Base-by-base conservation (phyloP, 129 eudicot species). In the Glebionis coronaria region DNA sequence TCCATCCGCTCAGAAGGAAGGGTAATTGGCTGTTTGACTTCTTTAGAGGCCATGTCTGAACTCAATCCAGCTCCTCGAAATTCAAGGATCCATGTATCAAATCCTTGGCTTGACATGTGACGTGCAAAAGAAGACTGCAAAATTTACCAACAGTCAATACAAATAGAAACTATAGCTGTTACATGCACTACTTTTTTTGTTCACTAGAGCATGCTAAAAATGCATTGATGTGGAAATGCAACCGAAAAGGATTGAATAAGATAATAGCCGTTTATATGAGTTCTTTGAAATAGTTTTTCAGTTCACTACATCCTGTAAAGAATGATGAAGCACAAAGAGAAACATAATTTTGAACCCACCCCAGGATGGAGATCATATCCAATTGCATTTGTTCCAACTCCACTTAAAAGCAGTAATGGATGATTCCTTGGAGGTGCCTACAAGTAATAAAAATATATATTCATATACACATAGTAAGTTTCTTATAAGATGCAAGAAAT, bases 361-460 rank as follows among this genome's bases (percentile, higher is more conserved):
- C 78, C 91, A 53, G 96, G 96, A 73, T 88, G 85, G 12, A 88
- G 96, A 85, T 88, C 96, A 73, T 79, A 88, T 65, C 96, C 96
- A 76, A 88, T 82, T 27, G 96, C 96, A 82, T 88, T 88, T 35
- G 96, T 88, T 29, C 88, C 96, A 52, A 88, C 82, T 40, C 96
- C 96, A 67, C 91, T 82, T 55, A 88, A 68, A 25, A 88, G 84
- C 72, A 88, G 51, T 74, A 88, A 66, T 2, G 96, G 96, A 61
- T 88, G 96, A 79, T 88, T 88, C 81, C 91, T 80, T 49, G 14
- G 61, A 65, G 84, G 79, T 67, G 82, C 85, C 91, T 82, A 71
- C 71, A 72, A 77, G 44, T 76, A 65, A 5, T 47, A 47, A 73
- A 27, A 21, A 50, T 6, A 35, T 35, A 35, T 8, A 35, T 6